Evolutionary conservation across 2,329 filamentous ascomycete genomes (phyloP), one percentile per base, ranked within the genome.

Genomic region (Colletotrichum chlorophyti): DNA sequence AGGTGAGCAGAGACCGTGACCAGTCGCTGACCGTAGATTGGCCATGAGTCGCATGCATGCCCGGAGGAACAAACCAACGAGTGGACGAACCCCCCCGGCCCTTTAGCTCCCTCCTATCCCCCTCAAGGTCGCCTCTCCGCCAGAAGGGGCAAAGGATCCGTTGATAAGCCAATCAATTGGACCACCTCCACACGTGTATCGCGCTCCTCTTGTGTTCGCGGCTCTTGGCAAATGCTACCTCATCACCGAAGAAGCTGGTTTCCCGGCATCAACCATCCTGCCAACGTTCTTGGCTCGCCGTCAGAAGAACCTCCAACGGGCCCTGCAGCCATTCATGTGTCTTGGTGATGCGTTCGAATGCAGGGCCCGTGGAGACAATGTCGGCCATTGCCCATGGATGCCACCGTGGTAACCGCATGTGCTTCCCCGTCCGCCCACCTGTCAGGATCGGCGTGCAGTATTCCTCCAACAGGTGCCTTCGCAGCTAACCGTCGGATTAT

Each of bases 141-240:
- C 37, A n/a, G 27, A 59, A 50, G 26, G 42, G 46, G 53, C 26
- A 58, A 53, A 58, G 35, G 17, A 15, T 21, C 53, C 46, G 53
- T 37, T 60, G 58, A 60, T 60, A 47, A 60, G 53, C 58, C 58
- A 60, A 60, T 60, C 58, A 53, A 27, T 24, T n/a, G 21, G 21
- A 59, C 19, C n/a, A 37, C 38, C 17, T 46, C 41, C 46, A 48
- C 53, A 60, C 53, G 58, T 60, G 58, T 31, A 43, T 37, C 27
- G 9, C 45, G 21, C 47, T 40, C 53, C 27, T 58, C 53, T 42
- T 60, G 40, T 37, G 47, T 19, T 21, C 34, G 24, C 9, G 34
- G 21, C 19, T 32, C 58, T 60, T 60, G 58, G 58, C 58, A 42
- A 47, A 35, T 60, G 31, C 47, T 21, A 58, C 53, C 11, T 53